Base-by-base conservation (phyloP, 257 asterid genomes). In the Ilex asprella region DNA sequence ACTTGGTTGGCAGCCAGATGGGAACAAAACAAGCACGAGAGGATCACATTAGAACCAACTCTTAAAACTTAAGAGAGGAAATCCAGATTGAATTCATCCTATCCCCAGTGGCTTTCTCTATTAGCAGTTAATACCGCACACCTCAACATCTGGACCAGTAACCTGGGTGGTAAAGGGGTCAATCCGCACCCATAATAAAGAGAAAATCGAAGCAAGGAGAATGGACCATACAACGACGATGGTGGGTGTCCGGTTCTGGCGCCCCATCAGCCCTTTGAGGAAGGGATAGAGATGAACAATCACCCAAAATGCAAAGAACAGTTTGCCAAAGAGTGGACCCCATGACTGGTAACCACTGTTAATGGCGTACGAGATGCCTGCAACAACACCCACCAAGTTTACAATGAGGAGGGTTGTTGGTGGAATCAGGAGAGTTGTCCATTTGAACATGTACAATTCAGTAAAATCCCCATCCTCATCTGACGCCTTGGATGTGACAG, bases 291-390 rank as follows among this genome's bases (percentile, higher is more conserved):
- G 81, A 70, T 88, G 98, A 30, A 87, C 58, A 8, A 92, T 86
- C 77, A 92, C 99, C 99, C 99, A 92, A 66, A 87, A 87, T 0
- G 99, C 75, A 64, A 92, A 92, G 82, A 89, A 89, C 0, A 89
- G 89, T 62, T 92, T 92, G 52, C 98, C 98, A 7, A 91, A 91
- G 75, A 91, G 85, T 0, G 96, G 98, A 31, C 98, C 96, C 98
- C 98, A 91, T 2, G 98, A 84, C 54, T 91, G 96, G 81, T 91
- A 88, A n/a, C 98, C 98, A 49, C 96, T 91, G 76, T 91, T 91
- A 67, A 91, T 57, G 15, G 98, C 98, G 6, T 84, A 84, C 11
- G 98, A 91, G 61, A 91, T 80, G 47, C 98, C 98, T 2, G 96
- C 98, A 35, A 91, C 94, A 21, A 84, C 94, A 9, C 96, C 98